Evolutionary conservation across 2,329 filamentous ascomycete species (phyloP).

Genomic region (Aspergillus japonicus): DNA sequence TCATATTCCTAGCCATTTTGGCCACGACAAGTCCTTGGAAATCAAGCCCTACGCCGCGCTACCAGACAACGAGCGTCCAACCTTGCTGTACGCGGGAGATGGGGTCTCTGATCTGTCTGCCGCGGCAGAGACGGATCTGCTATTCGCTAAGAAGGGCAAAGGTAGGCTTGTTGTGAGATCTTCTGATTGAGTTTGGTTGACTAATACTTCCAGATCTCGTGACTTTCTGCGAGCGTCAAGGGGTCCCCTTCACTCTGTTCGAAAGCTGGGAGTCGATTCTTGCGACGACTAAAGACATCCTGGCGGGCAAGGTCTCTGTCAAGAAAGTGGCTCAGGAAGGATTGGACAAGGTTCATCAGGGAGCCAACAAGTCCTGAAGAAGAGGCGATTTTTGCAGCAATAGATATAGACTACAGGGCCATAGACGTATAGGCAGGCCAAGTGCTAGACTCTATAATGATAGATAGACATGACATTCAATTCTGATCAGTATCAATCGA

Average conservation of each 20-base stretch:
- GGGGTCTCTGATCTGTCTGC: slow-evolving; percentile 91
- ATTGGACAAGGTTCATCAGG: neutral
- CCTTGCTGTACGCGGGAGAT: slow-evolving; percentile 91
- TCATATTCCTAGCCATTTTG: slow-evolving; percentile 62
- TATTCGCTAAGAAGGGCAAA: slow-evolving; percentile 90
- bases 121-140: slow-evolving; percentile 84
- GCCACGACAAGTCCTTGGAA: slow-evolving; percentile 95
- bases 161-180: slow-evolving; percentile 51
- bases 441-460: neutral
- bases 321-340: slow-evolving; percentile 65
- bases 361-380: neutral
- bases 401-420: slow-evolving; percentile 4
- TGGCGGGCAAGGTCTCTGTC: slow-evolving; percentile 68
- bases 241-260: slow-evolving; percentile 85
- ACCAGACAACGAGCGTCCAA: slow-evolving; percentile 66
- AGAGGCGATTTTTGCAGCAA: neutral
- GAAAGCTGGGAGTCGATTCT: slow-evolving; percentile 79
- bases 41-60: slow-evolving; percentile 77
- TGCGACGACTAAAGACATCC: slow-evolving; percentile 71
- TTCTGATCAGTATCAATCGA: neutral
- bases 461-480: neutral
- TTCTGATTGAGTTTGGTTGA: neutral
- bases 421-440: neutral
- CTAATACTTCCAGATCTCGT: slow-evolving; percentile 67
- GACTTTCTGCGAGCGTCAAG: slow-evolving; percentile 77